These are phyloP conservation scores for Lactarius hengduanensis DNA, from an alignment of 768 basidiomycete genomes.

Conservation along the genomic window DNA sequence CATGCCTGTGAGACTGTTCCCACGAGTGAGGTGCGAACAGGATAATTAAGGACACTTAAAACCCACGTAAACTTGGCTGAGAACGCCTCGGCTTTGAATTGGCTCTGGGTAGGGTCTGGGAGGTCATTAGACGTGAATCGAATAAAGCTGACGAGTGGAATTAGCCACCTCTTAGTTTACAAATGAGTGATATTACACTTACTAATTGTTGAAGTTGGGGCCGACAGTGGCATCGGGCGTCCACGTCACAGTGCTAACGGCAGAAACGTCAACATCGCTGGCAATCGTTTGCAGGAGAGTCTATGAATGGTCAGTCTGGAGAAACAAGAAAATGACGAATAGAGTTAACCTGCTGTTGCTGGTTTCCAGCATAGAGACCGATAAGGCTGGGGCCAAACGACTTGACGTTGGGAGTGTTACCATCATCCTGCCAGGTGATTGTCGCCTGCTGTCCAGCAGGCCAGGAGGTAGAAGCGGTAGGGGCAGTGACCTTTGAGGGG, in stretches of 20 bases:
- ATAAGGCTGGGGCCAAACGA: slow-evolving; percentile 52
- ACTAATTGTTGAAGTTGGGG: slow-evolving; percentile 58
- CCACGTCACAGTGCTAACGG: slow-evolving; percentile 46
- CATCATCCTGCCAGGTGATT: slow-evolving; percentile 61
- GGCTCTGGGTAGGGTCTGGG: slow-evolving; percentile 51
- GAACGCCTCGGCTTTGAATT: slow-evolving; percentile 67
- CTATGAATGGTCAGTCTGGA: slow-evolving; percentile 36
- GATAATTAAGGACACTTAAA: background rate
- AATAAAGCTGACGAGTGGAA: slow-evolving; percentile 57
- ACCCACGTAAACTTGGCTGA: slow-evolving; percentile 76
- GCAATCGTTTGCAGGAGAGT: slow-evolving; percentile 56
- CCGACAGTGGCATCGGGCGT: slow-evolving; percentile 53
- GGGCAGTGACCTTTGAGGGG: slow-evolving; percentile 52
- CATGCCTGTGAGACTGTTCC: slow-evolving; percentile 62
- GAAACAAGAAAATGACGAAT: background rate
- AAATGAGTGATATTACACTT: slow-evolving; percentile 24
- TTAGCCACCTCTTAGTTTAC: background rate
- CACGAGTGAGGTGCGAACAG: slow-evolving; percentile 4
- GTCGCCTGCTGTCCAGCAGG: slow-evolving; percentile 49
- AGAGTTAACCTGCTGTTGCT: slow-evolving; percentile 52
- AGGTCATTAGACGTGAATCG: slow-evolving; percentile 61
- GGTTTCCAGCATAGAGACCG: slow-evolving; percentile 64
- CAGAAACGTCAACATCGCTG: slow-evolving; percentile 51
- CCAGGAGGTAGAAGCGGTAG: slow-evolving; percentile 46
- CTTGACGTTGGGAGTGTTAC: slow-evolving; percentile 45